Percentiles rank a stretch among this genome's conserved stretches.
These are phyloP conservation scores for Kluyveromyces starmeri DNA, from an alignment of 805 yeast genomes.

Conservation along the genomic window DNA sequence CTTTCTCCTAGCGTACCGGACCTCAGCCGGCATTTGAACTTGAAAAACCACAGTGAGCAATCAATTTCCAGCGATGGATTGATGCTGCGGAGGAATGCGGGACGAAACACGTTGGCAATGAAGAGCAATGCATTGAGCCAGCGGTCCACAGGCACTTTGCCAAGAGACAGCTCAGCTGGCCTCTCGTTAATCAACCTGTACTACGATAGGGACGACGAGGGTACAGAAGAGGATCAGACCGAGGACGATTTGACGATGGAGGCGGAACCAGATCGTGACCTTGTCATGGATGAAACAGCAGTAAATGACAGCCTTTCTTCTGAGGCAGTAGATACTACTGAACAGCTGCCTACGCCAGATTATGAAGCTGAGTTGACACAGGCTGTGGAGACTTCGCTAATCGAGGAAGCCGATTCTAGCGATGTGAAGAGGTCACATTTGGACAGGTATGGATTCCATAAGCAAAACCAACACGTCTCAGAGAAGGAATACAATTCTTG, in stretches of 20 bases:
- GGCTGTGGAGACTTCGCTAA: background rate
- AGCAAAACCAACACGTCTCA: constrained; percentile 45
- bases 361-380: background rate
- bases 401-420: background rate
- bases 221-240: background rate
- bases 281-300: constrained; percentile 6
- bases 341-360: background rate
- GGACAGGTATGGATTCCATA: constrained; percentile 86
- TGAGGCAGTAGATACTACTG: background rate
- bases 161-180: constrained; percentile 6
- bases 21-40: constrained; percentile 4
- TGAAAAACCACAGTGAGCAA: constrained; percentile 1
- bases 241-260: constrained; percentile 5
- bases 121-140: constrained; percentile 2
- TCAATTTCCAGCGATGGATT: constrained; percentile 1
- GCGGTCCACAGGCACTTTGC: constrained; percentile 2
- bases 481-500: constrained; percentile 58
- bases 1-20: constrained; percentile 9
- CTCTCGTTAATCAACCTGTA: constrained; percentile 9
- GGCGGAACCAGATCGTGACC: background rate
- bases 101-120: background rate
- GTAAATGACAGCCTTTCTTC: background rate
- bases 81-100: background rate
- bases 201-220: constrained; percentile 2
- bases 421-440: constrained; percentile 21